phyloP scores from a whole-genome alignment of 1,284 basidiomycete species.

The Coniophora puteana region DNA sequence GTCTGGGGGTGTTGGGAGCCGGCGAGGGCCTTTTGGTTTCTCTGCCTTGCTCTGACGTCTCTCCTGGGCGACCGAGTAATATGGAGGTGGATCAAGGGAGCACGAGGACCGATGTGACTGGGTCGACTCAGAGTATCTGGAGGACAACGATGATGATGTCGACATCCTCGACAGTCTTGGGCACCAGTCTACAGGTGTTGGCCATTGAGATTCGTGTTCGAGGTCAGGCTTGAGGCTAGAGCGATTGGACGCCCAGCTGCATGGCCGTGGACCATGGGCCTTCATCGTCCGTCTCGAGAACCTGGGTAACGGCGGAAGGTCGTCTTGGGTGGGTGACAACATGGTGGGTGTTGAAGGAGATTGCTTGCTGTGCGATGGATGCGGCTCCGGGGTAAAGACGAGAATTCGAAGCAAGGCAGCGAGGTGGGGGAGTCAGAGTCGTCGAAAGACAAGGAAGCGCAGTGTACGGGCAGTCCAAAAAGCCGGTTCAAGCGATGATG shows the following conservation, averaged over 20 bases:
- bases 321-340: slow-evolving; percentile 13
- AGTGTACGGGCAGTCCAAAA: slow-evolving; percentile 1
- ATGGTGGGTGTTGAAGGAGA: slow-evolving; percentile 2
- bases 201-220: too few relatives aligned
- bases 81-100: slow-evolving; percentile 20
- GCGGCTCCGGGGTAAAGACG: too few relatives aligned
- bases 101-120: slow-evolving; percentile 9
- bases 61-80: slow-evolving; percentile 13
- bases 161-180: slow-evolving; percentile 13
- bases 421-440: slow-evolving; percentile 1
- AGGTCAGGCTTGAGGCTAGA: too few relatives aligned
- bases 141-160: slow-evolving; percentile 18
- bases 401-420: not conserved
- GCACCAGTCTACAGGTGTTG: too few relatives aligned
- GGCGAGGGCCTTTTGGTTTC: not conserved
- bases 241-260: slow-evolving; percentile 21
- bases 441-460: not conserved
- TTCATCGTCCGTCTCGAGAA: slow-evolving; percentile 12
- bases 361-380: too few relatives aligned
- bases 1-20: slow-evolving; percentile 1
- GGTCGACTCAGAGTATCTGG: slow-evolving; percentile 15
- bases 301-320: slow-evolving; percentile 7
- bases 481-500: not conserved
- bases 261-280: slow-evolving; percentile 26
- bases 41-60: slow-evolving; percentile 8